Conservation (phyloP, 192 early-diverging fungal species). For the Globomyces pollinis-pini region DNA sequence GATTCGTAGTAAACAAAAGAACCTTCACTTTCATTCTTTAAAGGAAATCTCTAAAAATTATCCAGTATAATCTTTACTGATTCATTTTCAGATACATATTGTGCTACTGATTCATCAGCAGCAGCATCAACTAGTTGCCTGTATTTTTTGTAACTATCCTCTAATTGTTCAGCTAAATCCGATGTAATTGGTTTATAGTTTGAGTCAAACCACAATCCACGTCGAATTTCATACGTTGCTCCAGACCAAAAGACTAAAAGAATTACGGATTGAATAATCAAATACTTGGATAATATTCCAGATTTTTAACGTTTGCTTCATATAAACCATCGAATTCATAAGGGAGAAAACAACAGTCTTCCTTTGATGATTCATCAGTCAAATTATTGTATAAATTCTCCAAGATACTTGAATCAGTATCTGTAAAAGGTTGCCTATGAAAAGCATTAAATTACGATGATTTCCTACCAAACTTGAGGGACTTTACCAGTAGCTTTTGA, state of each 20-base stretch:
- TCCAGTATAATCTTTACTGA: background rate
- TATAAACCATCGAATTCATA: too few species aligned
- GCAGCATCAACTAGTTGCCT: background rate
- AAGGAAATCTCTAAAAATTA: background rate
- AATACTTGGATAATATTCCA: conserved; percentile 76
- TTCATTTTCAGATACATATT: background rate
- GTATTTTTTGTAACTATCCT: conserved; percentile 60
- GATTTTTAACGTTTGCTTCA: conserved; percentile 51
- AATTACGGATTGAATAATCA: conserved; percentile 58
- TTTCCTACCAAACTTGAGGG: too few species aligned
- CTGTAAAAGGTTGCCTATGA: too few species aligned
- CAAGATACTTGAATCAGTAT: too few species aligned
- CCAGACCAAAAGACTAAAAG: conserved; percentile 76
- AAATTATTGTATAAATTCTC: too few species aligned
- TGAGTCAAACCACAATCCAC: conserved; percentile 80
- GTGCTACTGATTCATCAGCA: background rate
- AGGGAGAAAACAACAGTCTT: too few species aligned
- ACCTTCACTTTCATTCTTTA: conserved; percentile 44
- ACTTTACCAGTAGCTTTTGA: too few species aligned
- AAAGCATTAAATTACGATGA: too few species aligned
- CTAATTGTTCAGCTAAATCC: conserved; percentile 68
- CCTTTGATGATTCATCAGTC: too few species aligned
- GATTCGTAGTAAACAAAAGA: conserved; percentile 65
- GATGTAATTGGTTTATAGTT: conserved; percentile 73
- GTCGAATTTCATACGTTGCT: conserved; percentile 66